Evolutionary conservation across 202 grass and related monocot species (phyloP).

Genomic region (Elaeis oleifera): DNA sequence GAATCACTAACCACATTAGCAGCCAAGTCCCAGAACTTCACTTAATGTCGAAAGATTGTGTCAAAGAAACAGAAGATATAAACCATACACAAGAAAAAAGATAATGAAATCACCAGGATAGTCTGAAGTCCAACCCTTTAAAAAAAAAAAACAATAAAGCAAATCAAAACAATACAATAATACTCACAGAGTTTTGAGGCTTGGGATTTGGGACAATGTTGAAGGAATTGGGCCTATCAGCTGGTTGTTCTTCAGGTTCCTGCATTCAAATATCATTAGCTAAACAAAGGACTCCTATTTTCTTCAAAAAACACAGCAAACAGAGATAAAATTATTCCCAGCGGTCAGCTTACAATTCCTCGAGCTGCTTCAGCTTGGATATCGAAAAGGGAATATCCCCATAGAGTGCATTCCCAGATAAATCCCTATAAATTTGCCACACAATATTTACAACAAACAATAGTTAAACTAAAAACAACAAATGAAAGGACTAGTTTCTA

Average conservation of each 20-base stretch:
- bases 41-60: too few species aligned
- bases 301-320: conserved; percentile 12
- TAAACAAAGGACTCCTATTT: neutral
- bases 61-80: too few species aligned
- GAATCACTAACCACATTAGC: neutral
- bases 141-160: conserved; percentile 20
- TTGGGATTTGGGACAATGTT: conserved; percentile 94
- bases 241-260: conserved; percentile 94
- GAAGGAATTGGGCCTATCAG: conserved; percentile 95
- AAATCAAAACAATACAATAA: neutral
- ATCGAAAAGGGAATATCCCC: conserved; percentile 95
- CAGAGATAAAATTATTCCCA: neutral
- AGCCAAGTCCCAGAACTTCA: neutral
- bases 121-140: neutral
- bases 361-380: conserved; percentile 92
- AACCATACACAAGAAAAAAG: conserved; percentile 9
- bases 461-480: neutral
- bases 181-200: conserved; percentile 83
- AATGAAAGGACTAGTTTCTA: conserved; percentile 18
- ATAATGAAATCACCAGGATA: conserved; percentile 13
- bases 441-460: neutral
- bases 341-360: conserved; percentile 61
- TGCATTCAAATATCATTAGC: conserved; percentile 27
- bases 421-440: conserved; percentile 48
- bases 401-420: conserved; percentile 77